A percentile compares a stretch with the other conserved stretches of the same genome.
Conservation (phyloP, 2,329 filamentous ascomycete genomes). For the Fusarium subtropicale region DNA sequence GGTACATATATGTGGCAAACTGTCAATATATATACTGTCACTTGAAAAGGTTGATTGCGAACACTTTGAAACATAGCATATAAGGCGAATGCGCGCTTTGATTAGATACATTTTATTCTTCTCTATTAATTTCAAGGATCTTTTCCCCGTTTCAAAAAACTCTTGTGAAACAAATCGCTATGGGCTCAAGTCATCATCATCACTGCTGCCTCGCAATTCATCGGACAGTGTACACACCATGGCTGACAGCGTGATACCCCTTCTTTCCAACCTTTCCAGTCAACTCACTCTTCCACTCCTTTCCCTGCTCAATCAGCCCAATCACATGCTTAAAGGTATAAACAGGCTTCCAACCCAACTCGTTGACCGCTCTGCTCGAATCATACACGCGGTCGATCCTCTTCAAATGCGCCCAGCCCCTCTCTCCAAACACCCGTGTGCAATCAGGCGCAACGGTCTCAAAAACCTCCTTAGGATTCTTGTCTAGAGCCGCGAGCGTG, state of each 20-base stretch:
- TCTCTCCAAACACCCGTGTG: slow-evolving; percentile 48
- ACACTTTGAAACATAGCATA: slow-evolving; percentile 5
- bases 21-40: slow-evolving; percentile 16
- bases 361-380: slow-evolving; percentile 54
- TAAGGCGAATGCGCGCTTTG: slow-evolving; percentile 13
- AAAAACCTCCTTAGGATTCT: slow-evolving; percentile 50
- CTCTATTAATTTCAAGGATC: neutral
- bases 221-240: slow-evolving; percentile 57
- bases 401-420: slow-evolving; percentile 53
- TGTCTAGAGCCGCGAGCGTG: slow-evolving; percentile 51
- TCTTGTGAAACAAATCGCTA: neutral
- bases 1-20: neutral
- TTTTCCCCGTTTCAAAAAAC: neutral
- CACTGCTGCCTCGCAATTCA: slow-evolving; percentile 13
- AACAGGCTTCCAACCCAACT: slow-evolving; percentile 57
- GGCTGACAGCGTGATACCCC: slow-evolving; percentile 58
- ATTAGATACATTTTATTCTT: neutral
- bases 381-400: slow-evolving; percentile 61
- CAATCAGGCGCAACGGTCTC: slow-evolving; percentile 43
- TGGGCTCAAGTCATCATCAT: neutral
- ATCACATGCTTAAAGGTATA: slow-evolving; percentile 56
- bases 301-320: slow-evolving; percentile 50
- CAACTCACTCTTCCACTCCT: slow-evolving; percentile 56
- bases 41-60: neutral
- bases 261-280: slow-evolving; percentile 55